A percentile compares a stretch with the other conserved stretches of the same genome.
Conservation (phyloP, 2,329 filamentous ascomycete genomes). For the Alternaria triticina region DNA sequence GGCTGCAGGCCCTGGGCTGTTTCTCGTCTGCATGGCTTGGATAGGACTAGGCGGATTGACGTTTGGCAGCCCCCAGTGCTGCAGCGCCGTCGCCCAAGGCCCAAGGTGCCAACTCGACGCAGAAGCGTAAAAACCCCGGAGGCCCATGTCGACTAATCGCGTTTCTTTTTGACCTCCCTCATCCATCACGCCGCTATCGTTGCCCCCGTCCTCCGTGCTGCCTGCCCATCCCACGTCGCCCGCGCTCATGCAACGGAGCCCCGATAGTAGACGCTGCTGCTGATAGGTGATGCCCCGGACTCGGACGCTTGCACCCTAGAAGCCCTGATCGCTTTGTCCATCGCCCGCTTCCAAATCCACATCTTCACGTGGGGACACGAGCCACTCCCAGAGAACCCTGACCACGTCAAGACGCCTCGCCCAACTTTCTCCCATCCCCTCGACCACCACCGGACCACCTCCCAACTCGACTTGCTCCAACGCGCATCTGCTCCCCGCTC, state of each 20-base stretch:
- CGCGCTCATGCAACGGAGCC: constrained; percentile 29
- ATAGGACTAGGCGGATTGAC: constrained; percentile 27
- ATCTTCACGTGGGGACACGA: constrained; percentile 40
- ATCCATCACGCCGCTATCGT: constrained; percentile 14
- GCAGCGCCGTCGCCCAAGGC: constrained; percentile 2
- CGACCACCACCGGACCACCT: constrained; percentile 9
- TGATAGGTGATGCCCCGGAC: constrained; percentile 18
- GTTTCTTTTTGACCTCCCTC: constrained; percentile 31
- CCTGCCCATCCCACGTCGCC: constrained; percentile 27
- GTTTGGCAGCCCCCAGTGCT: constrained; percentile 7
- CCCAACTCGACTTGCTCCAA: background rate
- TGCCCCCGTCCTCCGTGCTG: constrained; percentile 8
- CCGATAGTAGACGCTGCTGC: constrained; percentile 22
- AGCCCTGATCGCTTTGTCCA: background rate
- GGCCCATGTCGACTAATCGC: constrained; percentile 25
- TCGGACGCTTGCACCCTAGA: background rate
- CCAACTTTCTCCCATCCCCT: constrained; percentile 5
- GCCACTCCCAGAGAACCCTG: constrained; percentile 15
- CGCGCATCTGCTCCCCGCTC: constrained; percentile 18
- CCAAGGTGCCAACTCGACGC: constrained; percentile 18
- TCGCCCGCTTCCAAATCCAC: constrained; percentile 2
- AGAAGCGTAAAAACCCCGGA: constrained; percentile 27
- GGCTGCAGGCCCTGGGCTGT: background rate
- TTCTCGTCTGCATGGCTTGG: constrained; percentile 16
- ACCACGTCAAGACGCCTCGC: constrained; percentile 7